Evolutionary conservation across 1,284 basidiomycete species (phyloP), one percentile per base, ranked within the genome.

Genomic region (Neolentinus lepideus): DNA sequence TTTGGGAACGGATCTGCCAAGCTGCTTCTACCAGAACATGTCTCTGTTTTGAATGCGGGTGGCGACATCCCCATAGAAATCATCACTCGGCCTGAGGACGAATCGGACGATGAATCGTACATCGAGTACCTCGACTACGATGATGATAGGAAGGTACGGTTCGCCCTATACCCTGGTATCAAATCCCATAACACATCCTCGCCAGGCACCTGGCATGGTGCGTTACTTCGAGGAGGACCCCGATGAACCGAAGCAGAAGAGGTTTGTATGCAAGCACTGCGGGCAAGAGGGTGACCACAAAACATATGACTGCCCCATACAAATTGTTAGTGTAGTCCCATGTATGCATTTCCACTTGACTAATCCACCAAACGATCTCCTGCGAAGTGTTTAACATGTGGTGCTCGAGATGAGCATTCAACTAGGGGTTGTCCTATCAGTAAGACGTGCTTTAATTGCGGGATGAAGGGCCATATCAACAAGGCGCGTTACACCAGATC

Each of bases 391-490:
- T 70, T 90, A 29, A 92, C 89, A 10, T 97, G 94, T 64, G 94
- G 94, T 54, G 90, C 81, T 16, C 80, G 87, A 55, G 85, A 96
- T 64, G 90, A 94, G 59, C 94, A 97, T 66, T 74, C 79, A 4
- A 90, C 92, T 4, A 76, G 85, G 55, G 83, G 85, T 55, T 97
- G 94, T 69, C 92, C 93, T 0, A 85, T 92, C 57, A 85, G 84
- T 65, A 86, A 94, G 64, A 85, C 83, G 3, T 96, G 94, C 66
- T 95, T 86, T 67, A 81, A 78, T 2, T 97, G 94, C 64, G 91
- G 91, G 26, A 86, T 88, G 79, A 86, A 88, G 64, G 94, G 94
- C 0, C 93, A 97, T 66, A 80, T 92, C 52, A 88, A 81, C 59
- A 77, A 74, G 59, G 88, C 89, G 60, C 56, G 79, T 66, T 33